Evolutionary conservation across 495 filamentous ascomycete genomes (phyloP), one percentile per base, ranked within the genome.

Genomic region (Xylaria palmicola): DNA sequence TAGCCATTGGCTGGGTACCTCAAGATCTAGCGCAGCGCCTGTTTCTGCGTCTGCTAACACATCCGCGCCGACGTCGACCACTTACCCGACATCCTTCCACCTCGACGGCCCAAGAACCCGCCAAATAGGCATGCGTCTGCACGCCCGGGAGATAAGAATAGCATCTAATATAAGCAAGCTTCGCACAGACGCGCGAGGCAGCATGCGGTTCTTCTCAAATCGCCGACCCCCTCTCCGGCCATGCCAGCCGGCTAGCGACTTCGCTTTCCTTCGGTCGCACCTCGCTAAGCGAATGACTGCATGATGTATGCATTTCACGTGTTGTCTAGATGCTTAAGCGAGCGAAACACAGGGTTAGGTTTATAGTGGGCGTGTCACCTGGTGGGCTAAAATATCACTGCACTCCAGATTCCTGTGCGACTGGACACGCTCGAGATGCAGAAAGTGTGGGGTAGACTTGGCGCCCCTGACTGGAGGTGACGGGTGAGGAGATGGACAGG

Each of bases 371-470:
- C 59, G 60, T 65, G 68, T 71, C 68, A 71, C 65, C 50, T 68
- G 68, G 65, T 64, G 59, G 56, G 43, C 52, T 58, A 52, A 45
- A 65, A 59, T 41, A 62, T 60, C 34, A 65, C 69, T 72, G 69
- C 67, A 72, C 69, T 72, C 69, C 69, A 66, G 64, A 65, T 67
- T 69, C 55, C 63, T 71, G 69, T 65, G 62, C 62, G 63, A 69
- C 69, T 29, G 65, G 59, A 65, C 65, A 64, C 43, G 61, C 57
- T 60, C 52, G 47, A 63, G 61, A 39, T 70, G 68, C 68, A 68
- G 45, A 55, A 65, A 65, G 63, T 72, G 69, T 72, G 69, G 69
- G 69, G 69, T 72, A 72, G 64, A 47, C 66, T 69, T 72, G 67
- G 67, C 67, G 50, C n/a, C 26, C 45, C 26, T 62, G 52, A 57